phyloP scores from a whole-genome alignment of 2,329 filamentous ascomycete species.

The Penicillium frequentans region DNA sequence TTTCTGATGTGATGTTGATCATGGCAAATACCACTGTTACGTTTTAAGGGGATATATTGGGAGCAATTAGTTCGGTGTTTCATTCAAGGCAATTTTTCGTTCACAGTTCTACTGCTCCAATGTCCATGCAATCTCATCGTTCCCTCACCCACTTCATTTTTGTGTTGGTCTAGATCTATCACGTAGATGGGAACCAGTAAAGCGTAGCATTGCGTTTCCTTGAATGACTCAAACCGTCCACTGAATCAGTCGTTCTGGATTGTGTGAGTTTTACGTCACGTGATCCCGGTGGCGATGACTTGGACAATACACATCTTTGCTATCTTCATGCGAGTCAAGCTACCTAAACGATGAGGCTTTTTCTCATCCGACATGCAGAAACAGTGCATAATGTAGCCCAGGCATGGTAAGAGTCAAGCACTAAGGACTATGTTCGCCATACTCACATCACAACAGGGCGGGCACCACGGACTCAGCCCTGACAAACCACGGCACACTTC shows the following conservation, averaged over 20 bases:
- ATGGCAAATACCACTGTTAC: conserved; percentile 31
- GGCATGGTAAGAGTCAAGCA: conserved; percentile 59
- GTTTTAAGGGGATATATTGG: conserved; percentile 21
- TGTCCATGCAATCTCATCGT: conserved; percentile 27
- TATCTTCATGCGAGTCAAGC: background rate
- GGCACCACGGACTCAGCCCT: conserved; percentile 77
- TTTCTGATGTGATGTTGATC: conserved; percentile 27
- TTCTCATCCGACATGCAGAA: conserved; percentile 84
- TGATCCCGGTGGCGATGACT: background rate
- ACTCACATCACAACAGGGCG: conserved; percentile 54
- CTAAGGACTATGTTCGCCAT: background rate
- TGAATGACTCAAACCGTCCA: background rate
- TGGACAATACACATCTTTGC: background rate
- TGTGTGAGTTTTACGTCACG: background rate
- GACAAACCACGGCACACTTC: conserved; percentile 78
- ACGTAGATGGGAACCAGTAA: conserved; percentile 13
- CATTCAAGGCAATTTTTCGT: conserved; percentile 33
- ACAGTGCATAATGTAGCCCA: conserved; percentile 85
- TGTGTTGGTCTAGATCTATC: conserved; percentile 3
- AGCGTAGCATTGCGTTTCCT: background rate
- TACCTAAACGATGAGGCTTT: conserved; percentile 57
- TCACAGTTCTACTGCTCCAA: conserved; percentile 33
- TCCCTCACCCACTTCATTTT: conserved; percentile 24
- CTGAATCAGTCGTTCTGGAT: background rate
- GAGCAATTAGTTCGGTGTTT: conserved; percentile 34